Conservation (phyloP, 805 yeast genomes). For the Yueomyces sp. region DNA sequence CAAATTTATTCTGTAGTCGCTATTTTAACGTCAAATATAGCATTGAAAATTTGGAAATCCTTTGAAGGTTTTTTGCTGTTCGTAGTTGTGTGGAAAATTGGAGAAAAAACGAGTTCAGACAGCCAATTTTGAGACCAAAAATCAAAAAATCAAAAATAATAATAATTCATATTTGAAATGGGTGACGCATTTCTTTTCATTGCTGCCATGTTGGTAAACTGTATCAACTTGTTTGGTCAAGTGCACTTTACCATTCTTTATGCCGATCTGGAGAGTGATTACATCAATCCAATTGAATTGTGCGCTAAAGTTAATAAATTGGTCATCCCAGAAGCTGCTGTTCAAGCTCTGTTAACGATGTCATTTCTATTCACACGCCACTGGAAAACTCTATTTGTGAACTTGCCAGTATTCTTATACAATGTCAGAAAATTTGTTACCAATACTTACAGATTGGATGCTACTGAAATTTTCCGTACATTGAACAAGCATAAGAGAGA, state of each 20-base stretch:
- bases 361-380: slow-evolving; percentile 76
- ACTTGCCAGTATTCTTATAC: slow-evolving; percentile 72
- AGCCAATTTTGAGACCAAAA: no score
- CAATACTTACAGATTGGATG: slow-evolving; percentile 81
- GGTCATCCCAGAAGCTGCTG: slow-evolving; percentile 78
- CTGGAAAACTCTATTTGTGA: slow-evolving; percentile 80
- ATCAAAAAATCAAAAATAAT: neutral
- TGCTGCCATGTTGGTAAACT: slow-evolving; percentile 71
- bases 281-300: slow-evolving; percentile 92
- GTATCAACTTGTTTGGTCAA: slow-evolving; percentile 78
- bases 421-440: slow-evolving; percentile 68
- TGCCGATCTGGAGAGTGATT: slow-evolving; percentile 90
- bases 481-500: slow-evolving; percentile 87
- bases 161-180: neutral
- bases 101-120: no score
- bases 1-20: no score
- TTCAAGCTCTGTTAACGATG: slow-evolving; percentile 59
- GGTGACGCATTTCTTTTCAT: slow-evolving; percentile 31
- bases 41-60: no score
- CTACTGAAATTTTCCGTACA: slow-evolving; percentile 94
- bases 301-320: slow-evolving; percentile 86
- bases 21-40: no score
- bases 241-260: slow-evolving; percentile 93
- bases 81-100: no score
- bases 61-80: no score